Conservation (phyloP, 1,284 basidiomycete species). For the Chalciporus sp. region DNA sequence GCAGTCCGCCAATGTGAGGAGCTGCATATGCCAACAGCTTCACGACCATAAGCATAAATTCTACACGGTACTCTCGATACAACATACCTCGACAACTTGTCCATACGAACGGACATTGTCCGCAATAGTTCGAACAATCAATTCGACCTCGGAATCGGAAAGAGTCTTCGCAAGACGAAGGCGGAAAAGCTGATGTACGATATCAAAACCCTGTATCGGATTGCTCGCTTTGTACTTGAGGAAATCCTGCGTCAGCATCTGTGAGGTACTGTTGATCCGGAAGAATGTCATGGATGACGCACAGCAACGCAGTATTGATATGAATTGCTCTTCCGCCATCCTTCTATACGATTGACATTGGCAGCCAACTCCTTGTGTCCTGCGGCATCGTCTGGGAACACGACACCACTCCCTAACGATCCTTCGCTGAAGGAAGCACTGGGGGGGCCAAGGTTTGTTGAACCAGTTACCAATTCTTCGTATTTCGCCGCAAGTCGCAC, state of each 20-base stretch:
- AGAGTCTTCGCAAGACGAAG: conserved; percentile 66
- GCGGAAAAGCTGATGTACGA: conserved; percentile 72
- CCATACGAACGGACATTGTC: conserved; percentile 77
- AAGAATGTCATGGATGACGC: conserved; percentile 19
- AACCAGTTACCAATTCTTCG: conserved; percentile 71
- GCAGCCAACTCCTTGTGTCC: conserved; percentile 62
- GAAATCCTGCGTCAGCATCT: conserved; percentile 53
- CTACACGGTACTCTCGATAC: neutral
- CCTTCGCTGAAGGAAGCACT: conserved; percentile 46
- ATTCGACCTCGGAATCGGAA: conserved; percentile 64
- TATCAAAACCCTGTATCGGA: conserved; percentile 67
- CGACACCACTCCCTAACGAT: conserved; percentile 66
- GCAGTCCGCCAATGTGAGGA: conserved; percentile 80
- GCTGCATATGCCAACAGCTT: conserved; percentile 82
- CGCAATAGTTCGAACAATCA: conserved; percentile 76
- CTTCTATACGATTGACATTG: conserved; percentile 79
- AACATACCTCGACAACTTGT: conserved; percentile 84
- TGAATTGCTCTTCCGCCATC: conserved; percentile 71
- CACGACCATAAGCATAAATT: conserved; percentile 1
- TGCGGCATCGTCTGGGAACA: conserved; percentile 65
- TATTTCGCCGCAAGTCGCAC: conserved; percentile 76
- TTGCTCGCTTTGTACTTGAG: conserved; percentile 44
- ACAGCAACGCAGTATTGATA: conserved; percentile 68
- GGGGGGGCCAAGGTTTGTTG: conserved; percentile 67
- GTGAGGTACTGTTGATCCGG: conserved; percentile 8